These are phyloP conservation scores for Neurospora sp. DNA, from an alignment of 495 filamentous ascomycete species.

Conservation along the genomic window DNA sequence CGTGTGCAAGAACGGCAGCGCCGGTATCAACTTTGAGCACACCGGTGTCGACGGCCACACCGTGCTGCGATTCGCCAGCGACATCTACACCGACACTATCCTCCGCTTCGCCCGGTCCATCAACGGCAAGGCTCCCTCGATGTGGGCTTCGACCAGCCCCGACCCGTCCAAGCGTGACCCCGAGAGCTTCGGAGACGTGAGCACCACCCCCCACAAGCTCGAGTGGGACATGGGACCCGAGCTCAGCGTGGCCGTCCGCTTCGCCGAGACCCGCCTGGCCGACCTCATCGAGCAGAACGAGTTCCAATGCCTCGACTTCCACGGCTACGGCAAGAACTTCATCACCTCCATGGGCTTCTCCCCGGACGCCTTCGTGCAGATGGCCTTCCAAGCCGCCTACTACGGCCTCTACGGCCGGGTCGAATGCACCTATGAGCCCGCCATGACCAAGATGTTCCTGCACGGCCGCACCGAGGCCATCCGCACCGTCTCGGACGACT, in stretches of 20 bases:
- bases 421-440: constrained; percentile 93
- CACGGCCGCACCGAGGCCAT: constrained; percentile 95
- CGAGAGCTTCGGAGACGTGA: constrained; percentile 86
- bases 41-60: constrained; percentile 98
- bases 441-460: constrained; percentile 91
- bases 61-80: constrained; percentile 88
- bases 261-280: constrained; percentile 89
- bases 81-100: constrained; percentile 97
- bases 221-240: constrained; percentile 98
- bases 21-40: constrained; percentile 98
- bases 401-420: constrained; percentile 92
- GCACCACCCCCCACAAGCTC: constrained; percentile 86
- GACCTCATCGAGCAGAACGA: constrained; percentile 96
- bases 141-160: constrained; percentile 86
- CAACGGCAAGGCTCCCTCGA: constrained; percentile 83
- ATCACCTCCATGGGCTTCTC: constrained; percentile 96
- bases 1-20: constrained; percentile 95
- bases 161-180: constrained; percentile 93
- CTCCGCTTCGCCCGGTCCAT: constrained; percentile 92
- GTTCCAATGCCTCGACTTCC: constrained; percentile 86
- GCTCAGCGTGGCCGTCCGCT: constrained; percentile 80
- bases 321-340: constrained; percentile 87
- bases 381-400: constrained; percentile 98
- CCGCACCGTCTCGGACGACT: constrained; percentile 71
- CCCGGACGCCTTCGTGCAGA: constrained; percentile 94